These are phyloP conservation scores for Hemisphaericaspora nanyangensis DNA, from an alignment of 805 yeast species.

Conservation along the genomic window DNA sequence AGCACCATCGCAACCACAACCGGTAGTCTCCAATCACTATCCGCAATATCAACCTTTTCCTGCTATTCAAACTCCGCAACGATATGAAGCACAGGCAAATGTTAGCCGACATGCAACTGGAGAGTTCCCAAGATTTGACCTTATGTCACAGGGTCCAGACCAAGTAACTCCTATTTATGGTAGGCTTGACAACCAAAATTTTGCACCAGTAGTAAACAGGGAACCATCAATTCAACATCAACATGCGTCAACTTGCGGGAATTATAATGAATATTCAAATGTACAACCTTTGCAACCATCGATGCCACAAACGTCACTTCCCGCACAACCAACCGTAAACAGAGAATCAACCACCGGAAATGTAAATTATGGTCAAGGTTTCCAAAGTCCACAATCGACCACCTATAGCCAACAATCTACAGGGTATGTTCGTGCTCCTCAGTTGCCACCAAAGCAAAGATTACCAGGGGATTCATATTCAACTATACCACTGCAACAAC, in stretches of 20 bases:
- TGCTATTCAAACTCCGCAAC: background rate
- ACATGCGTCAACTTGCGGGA: no score
- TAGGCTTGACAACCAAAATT: background rate
- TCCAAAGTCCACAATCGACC: background rate
- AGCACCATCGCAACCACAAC: background rate
- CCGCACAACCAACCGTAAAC: no score
- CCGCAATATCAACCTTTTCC: background rate
- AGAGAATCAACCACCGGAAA: no score
- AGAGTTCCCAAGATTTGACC: background rate
- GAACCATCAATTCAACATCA: no score
- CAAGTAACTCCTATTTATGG: constrained; percentile 1
- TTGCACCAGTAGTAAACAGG: no score
- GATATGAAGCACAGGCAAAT: no score
- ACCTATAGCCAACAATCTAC: background rate
- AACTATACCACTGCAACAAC: background rate
- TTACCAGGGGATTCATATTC: background rate
- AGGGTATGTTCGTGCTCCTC: constrained; percentile 7
- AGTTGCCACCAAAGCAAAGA: constrained; percentile 11
- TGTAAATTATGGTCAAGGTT: background rate
- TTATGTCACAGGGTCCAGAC: background rate
- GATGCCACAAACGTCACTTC: no score
- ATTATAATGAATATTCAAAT: no score
- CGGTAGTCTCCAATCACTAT: background rate
- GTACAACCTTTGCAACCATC: no score
- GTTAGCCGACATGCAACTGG: background rate